A percentile compares a stretch with the other conserved stretches of the same genome.
phyloP scores from a whole-genome alignment of 176 grass and related monocot genomes.

The Dactylis glomerata region DNA sequence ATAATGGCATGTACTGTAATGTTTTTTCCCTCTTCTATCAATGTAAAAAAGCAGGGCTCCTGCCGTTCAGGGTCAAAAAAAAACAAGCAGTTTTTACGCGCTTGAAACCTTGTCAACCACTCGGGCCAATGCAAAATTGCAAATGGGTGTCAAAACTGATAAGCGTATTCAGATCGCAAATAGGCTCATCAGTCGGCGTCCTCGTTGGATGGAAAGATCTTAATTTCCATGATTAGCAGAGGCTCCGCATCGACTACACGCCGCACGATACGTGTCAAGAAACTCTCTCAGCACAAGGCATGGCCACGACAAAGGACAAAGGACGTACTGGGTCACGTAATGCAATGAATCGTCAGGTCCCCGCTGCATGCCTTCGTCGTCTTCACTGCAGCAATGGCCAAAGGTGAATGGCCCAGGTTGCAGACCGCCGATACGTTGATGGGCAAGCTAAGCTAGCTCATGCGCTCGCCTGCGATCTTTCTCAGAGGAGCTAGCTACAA shows the following conservation, averaged over 20 bases:
- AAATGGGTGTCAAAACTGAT: neutral
- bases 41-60: too few species aligned
- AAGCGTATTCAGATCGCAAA: neutral
- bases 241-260: too few species aligned
- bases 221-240: too few species aligned
- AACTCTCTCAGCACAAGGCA: neutral
- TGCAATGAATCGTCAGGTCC: slow-evolving; percentile 25
- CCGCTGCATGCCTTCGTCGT: neutral
- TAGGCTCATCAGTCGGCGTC: neutral
- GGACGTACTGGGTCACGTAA: neutral
- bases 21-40: too few species aligned
- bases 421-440: neutral
- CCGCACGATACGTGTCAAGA: neutral
- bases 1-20: too few species aligned
- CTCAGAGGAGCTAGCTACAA: neutral
- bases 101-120: too few species aligned
- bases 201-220: too few species aligned
- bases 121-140: neutral
- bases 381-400: neutral
- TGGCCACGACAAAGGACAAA: neutral
- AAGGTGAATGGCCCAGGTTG: neutral
- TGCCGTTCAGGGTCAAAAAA: too few species aligned
- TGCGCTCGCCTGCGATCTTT: neutral
- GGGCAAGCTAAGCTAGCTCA: neutral
- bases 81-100: neutral